These are phyloP conservation scores for Scenedesmus sp. DNA, from an alignment of 163 green algal species.

Conservation along the genomic window DNA sequence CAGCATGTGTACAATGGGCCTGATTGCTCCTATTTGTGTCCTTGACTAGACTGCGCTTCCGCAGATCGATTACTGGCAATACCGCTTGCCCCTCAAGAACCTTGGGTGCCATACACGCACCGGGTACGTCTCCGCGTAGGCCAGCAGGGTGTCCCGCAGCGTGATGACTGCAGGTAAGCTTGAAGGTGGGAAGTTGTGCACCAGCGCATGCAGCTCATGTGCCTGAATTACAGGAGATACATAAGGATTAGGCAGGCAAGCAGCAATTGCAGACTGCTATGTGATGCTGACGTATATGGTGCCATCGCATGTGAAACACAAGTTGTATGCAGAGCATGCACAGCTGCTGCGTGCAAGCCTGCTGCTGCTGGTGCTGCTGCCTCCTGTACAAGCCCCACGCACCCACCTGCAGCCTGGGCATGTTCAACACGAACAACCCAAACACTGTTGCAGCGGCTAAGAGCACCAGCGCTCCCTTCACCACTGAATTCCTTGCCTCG, in stretches of 20 bases:
- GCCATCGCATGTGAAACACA: background rate
- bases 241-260: background rate
- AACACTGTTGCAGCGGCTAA: background rate
- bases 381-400: background rate
- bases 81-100: background rate
- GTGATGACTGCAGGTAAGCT: constrained; percentile 30
- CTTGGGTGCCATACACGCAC: constrained; percentile 1
- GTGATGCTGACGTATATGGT: background rate
- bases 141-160: constrained; percentile 45
- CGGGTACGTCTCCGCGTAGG: constrained; percentile 49
- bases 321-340: background rate
- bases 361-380: background rate
- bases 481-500: constrained; percentile 21
- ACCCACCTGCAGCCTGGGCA: constrained; percentile 47
- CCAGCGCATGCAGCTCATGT: constrained; percentile 26
- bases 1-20: too few relatives aligned
- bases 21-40: too few relatives aligned
- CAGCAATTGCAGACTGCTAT: background rate
- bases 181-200: constrained; percentile 46
- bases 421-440: constrained; percentile 35
- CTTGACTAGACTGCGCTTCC: background rate
- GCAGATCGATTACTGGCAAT: background rate
- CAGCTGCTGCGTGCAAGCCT: background rate
- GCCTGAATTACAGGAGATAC: background rate
- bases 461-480: background rate